These are phyloP conservation scores for Goffeauzyma gilvescens DNA, from an alignment of 768 basidiomycete species.

Conservation along the genomic window DNA sequence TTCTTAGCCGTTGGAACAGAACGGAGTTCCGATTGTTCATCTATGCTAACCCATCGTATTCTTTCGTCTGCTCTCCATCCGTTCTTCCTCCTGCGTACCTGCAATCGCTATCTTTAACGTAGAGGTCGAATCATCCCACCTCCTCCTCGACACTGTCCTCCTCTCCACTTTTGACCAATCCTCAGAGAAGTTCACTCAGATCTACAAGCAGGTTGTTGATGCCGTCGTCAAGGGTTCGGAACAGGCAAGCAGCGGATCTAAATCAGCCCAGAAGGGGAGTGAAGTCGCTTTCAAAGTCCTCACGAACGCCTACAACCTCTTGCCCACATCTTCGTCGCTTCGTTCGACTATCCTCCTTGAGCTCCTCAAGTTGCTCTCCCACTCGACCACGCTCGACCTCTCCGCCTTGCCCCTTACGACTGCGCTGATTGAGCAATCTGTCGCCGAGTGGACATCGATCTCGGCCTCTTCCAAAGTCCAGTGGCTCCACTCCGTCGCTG, in stretches of 20 bases:
- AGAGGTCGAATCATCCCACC: slow-evolving; percentile 27
- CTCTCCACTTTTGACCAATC: slow-evolving; percentile 13
- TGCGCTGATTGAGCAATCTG: slow-evolving; percentile 11
- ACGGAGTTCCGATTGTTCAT: background rate
- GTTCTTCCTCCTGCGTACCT: background rate
- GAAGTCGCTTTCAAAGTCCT: slow-evolving; percentile 12
- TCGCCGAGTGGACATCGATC: slow-evolving; percentile 23
- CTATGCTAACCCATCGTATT: too few relatives aligned
- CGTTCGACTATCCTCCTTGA: slow-evolving; percentile 22
- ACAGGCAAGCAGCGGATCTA: slow-evolving; percentile 11
- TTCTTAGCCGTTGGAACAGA: too few relatives aligned
- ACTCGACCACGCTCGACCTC: slow-evolving; percentile 16
- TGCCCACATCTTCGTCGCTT: slow-evolving; percentile 22
- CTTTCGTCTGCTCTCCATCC: background rate
- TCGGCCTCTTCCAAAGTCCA: slow-evolving; percentile 18
- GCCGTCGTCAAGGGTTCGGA: slow-evolving; percentile 19
- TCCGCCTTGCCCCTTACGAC: slow-evolving; percentile 18
- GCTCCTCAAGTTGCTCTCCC: slow-evolving; percentile 21
- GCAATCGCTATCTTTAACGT: background rate
- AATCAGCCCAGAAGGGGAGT: too few relatives aligned
- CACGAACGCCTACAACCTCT: slow-evolving; percentile 30
- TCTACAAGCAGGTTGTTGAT: slow-evolving; percentile 15
- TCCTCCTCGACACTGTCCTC: slow-evolving; percentile 22
- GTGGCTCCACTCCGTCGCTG: slow-evolving; percentile 20
- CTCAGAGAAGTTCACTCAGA: slow-evolving; percentile 13